Conservation (phyloP, 1,284 basidiomycete genomes). For the Boletellus deceptivus region DNA sequence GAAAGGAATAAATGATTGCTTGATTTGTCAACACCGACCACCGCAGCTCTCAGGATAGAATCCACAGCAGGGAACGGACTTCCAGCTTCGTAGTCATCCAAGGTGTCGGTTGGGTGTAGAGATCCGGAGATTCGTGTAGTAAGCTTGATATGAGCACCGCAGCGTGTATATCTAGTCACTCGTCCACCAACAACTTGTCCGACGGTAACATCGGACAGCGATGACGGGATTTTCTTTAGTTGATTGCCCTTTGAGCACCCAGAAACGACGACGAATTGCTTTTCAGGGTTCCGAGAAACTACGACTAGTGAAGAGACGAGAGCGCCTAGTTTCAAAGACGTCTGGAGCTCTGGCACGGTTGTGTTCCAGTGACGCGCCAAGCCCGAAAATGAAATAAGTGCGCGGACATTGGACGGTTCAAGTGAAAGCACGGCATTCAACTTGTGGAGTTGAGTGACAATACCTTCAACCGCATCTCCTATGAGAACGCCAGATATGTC, state of each 20-base stretch:
- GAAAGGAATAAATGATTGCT: slow-evolving; percentile 72
- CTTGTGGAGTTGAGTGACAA: slow-evolving; percentile 77
- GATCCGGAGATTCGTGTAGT: slow-evolving; percentile 68
- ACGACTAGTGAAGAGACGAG: slow-evolving; percentile 79
- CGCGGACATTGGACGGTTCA: slow-evolving; percentile 69
- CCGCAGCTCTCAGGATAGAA: slow-evolving; percentile 65
- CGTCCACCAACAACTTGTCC: slow-evolving; percentile 79
- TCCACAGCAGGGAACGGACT: slow-evolving; percentile 63
- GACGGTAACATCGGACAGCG: slow-evolving; percentile 62
- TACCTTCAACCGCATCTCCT: slow-evolving; percentile 71
- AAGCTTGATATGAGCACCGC: slow-evolving; percentile 77
- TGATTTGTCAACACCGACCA: slow-evolving; percentile 66
- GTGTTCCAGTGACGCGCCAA: slow-evolving; percentile 80
- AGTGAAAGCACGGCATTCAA: slow-evolving; percentile 79
- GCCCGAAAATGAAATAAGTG: slow-evolving; percentile 83
- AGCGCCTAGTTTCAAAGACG: slow-evolving; percentile 69
- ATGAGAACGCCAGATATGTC: slow-evolving; percentile 76
- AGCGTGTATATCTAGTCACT: slow-evolving; percentile 66
- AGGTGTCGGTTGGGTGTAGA: slow-evolving; percentile 77
- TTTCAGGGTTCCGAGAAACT: slow-evolving; percentile 87
- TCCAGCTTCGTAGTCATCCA: slow-evolving; percentile 73
- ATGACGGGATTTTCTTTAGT: slow-evolving; percentile 51
- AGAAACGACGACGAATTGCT: slow-evolving; percentile 84
- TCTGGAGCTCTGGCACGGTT: slow-evolving; percentile 69
- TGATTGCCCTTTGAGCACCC: slow-evolving; percentile 58